These are phyloP conservation scores for Solanum verrucosum DNA, from an alignment of 257 asterid genomes.

Conservation along the genomic window DNA sequence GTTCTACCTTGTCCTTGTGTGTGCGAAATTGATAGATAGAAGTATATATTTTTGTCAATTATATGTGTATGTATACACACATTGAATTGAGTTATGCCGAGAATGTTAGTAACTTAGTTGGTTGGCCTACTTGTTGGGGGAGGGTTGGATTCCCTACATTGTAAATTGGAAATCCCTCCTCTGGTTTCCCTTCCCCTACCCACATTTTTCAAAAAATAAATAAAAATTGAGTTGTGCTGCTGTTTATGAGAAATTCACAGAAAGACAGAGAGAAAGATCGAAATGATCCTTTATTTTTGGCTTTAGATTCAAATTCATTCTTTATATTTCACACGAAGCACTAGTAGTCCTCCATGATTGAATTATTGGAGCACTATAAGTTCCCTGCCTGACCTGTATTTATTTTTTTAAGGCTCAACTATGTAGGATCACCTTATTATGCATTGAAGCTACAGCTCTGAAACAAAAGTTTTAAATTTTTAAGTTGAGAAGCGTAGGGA, in stretches of 20 bases:
- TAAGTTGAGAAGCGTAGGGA: neutral
- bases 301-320: neutral
- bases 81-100: neutral
- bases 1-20: neutral
- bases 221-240: neutral
- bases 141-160: neutral
- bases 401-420: neutral
- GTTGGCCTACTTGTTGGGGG: neutral
- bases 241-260: neutral
- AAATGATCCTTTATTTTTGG: neutral
- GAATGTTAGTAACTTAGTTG: neutral
- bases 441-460: neutral
- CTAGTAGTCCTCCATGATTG: neutral
- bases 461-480: neutral
- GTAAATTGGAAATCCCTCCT: neutral
- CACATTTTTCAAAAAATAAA: neutral
- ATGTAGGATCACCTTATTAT: neutral
- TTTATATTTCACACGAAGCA: neutral
- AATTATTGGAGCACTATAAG: neutral
- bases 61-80: neutral
- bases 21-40: slow-evolving; percentile 8
- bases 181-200: neutral
- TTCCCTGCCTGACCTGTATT: neutral
- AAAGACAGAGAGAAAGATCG: neutral
- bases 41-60: neutral